Conservation (phyloP, 805 yeast species). For the Blastobotrys muscicola region DNA sequence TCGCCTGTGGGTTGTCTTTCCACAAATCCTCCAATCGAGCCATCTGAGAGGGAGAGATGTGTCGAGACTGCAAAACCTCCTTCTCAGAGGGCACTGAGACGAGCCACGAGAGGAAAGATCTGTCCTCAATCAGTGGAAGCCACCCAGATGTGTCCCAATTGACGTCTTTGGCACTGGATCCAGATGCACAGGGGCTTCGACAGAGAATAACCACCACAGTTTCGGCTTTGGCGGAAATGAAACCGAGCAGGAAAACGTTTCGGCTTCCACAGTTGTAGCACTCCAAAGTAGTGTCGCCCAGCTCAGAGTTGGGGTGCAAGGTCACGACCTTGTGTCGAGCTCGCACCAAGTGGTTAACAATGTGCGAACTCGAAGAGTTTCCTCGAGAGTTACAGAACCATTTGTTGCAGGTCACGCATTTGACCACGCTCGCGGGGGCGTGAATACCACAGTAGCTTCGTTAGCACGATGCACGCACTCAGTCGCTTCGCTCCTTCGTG, state of each 20-base stretch:
- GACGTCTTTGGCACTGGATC: conserved; percentile 47
- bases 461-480: conserved; percentile 3
- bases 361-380: conserved; percentile 58
- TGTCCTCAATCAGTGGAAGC: conserved; percentile 76
- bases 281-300: conserved; percentile 81
- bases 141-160: conserved; percentile 86
- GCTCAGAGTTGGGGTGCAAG: conserved; percentile 67
- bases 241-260: conserved; percentile 75
- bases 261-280: conserved; percentile 84
- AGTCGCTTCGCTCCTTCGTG: no score
- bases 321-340: conserved; percentile 67
- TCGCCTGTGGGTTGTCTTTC: conserved; percentile 63
- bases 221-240: conserved; percentile 77
- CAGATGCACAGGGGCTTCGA: conserved; percentile 63
- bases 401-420: conserved; percentile 65
- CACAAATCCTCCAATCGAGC: conserved; percentile 69
- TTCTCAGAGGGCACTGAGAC: conserved; percentile 62
- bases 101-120: conserved; percentile 75
- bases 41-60: conserved; percentile 57
- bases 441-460: conserved; percentile 63
- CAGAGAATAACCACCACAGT: conserved; percentile 81
- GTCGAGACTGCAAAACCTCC: conserved; percentile 44
- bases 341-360: conserved; percentile 74
- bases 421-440: conserved; percentile 53
- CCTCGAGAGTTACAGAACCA: conserved; percentile 86